Base-by-base conservation (phyloP, 345 rosid species). In the Brassica rapa region DNA sequence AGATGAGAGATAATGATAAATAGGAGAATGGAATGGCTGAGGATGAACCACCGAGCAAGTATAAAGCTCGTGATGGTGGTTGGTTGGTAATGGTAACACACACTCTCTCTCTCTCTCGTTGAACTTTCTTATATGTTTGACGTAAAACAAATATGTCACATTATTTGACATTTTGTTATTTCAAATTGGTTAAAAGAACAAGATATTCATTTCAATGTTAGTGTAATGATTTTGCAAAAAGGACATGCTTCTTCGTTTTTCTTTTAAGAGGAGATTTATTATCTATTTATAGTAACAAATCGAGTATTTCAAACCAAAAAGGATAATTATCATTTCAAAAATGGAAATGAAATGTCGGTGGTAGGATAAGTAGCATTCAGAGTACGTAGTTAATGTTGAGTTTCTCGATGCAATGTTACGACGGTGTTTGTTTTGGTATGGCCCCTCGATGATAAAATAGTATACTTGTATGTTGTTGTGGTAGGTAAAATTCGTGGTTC, bases 41-140 rank as follows among this genome's bases (percentile, higher is more conserved):
- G 32, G 11, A 41, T 27, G 57, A 72, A 73, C 76, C 69, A 73
- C 76, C 76, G 61, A 27, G 76, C 60, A 29, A 62, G 76, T 73
- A 43, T 16, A 62, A 43, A 72, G 19, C 29, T 61, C 76, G 60
- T 72, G 76, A 29, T 15, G 61, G 57, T 72, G 61, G 68, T 73
- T 72, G 69, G 68, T 73, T 62, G 19, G 43, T 2, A 35, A 35
- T 32, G 35, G 32, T 2, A 35, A 35, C 41, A 35, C 41, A n/a
- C 25, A 1, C 14, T 14, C 60, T 23, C 5, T 29, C 56, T n/a
- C 59, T 6, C 23, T 53, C 59, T 15, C 59, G 10, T 53, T 16
- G 59, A 53, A 53, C 59, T 53, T 53, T 53, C 59, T 53, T 53
- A 53, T 51, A 51, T 49, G 56, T 46, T 46, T 46, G 53, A 51